Conservation (phyloP, 2,329 filamentous ascomycete genomes). For the Clathrospora elynae region DNA sequence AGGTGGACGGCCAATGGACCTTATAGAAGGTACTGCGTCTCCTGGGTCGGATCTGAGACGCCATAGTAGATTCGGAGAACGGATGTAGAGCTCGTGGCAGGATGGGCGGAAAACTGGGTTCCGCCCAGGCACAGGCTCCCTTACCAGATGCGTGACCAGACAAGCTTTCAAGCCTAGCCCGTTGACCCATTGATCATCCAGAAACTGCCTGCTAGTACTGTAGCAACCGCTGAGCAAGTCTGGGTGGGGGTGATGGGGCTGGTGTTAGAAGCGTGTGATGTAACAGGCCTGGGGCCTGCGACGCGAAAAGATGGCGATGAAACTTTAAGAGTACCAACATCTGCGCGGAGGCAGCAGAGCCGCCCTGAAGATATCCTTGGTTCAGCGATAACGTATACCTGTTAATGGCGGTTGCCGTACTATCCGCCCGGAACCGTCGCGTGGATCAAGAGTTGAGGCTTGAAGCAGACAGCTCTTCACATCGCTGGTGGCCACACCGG, state of each 20-base stretch:
- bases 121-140: constrained; percentile 41
- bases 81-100: constrained; percentile 41
- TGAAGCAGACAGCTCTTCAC: constrained; percentile 26
- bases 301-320: constrained; percentile 43
- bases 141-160: constrained; percentile 37
- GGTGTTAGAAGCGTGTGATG: constrained; percentile 42
- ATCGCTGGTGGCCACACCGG: no score
- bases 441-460: constrained; percentile 27
- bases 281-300: constrained; percentile 47
- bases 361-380: constrained; percentile 27
- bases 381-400: constrained; percentile 30
- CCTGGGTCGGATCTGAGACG: constrained; percentile 45
- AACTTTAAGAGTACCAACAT: constrained; percentile 43
- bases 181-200: constrained; percentile 37
- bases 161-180: constrained; percentile 42
- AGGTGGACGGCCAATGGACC: constrained; percentile 46
- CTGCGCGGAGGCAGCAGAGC: constrained; percentile 40
- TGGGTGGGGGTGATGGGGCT: constrained; percentile 29
- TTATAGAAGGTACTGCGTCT: constrained; percentile 44
- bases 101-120: constrained; percentile 37
- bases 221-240: constrained; percentile 37
- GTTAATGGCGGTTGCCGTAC: constrained; percentile 34
- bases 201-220: constrained; percentile 32
- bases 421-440: constrained; percentile 33
- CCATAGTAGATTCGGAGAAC: constrained; percentile 45